phyloP scores from a whole-genome alignment of 2,329 filamentous ascomycete species.

The Neopestalotiopsis sp. region DNA sequence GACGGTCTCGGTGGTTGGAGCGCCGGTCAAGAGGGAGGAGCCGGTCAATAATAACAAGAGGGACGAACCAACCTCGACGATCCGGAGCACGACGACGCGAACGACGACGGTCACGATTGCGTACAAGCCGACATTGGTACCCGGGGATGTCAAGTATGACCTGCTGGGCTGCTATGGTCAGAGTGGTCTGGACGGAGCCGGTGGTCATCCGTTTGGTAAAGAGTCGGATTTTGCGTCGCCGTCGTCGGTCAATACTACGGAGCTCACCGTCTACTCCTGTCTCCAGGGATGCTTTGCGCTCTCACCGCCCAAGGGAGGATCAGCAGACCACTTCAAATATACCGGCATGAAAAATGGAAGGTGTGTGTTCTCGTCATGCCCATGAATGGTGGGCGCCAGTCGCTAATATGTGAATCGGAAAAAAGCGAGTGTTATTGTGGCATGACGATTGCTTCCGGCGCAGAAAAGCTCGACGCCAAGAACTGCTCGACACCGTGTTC shows the following conservation, averaged over 20 bases:
- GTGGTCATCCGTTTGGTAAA: conserved; percentile 27
- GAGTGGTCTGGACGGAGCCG: conserved; percentile 18
- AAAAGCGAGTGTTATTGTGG: conserved; percentile 33
- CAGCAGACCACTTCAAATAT: conserved; percentile 24
- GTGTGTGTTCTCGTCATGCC: conserved; percentile 20
- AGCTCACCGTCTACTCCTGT: conserved; percentile 30
- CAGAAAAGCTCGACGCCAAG: conserved; percentile 26
- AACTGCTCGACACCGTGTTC: conserved; percentile 31
- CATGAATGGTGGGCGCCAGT: background rate
- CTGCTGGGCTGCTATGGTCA: conserved; percentile 33
- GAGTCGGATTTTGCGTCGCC: conserved; percentile 25
- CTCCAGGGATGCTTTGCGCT: conserved; percentile 28
- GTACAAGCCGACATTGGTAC: conserved; percentile 31
- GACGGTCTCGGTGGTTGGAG: conserved; percentile 17
- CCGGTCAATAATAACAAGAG: conserved; percentile 20
- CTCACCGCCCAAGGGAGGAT: conserved; percentile 18
- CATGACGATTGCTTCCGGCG: conserved; percentile 23
- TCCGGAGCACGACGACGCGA: conserved; percentile 24
- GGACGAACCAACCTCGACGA: conserved; percentile 7
- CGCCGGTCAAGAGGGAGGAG: conserved; percentile 3
- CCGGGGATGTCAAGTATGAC: conserved; percentile 27
- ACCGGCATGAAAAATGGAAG: conserved; percentile 32
- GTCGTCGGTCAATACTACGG: conserved; percentile 21
- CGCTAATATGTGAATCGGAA: background rate
- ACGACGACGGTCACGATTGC: conserved; percentile 35